Base-by-base conservation (phyloP, 208 protist species). In the Wallacemonas sp. region DNA sequence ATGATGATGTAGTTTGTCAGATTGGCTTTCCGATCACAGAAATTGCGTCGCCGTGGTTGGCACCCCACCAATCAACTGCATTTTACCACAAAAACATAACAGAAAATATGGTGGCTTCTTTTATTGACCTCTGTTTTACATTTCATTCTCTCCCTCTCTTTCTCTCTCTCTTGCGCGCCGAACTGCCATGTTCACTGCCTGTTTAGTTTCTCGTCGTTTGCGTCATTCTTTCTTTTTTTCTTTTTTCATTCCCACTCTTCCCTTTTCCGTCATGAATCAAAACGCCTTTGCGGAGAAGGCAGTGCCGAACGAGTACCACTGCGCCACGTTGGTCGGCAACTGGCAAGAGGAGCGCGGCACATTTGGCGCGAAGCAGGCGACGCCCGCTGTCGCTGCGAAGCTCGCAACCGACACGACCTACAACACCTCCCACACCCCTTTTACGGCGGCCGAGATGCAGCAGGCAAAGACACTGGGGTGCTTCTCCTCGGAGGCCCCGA, bases 271-370 rank as follows among this genome's bases (percentile, higher is more conserved):
- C 1, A 58, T 58, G 61, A 24, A 60, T 0, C 30, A 21, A 23
- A 66, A 70, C 44, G 39, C 55, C 46, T 63, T 26, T 29, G 32
- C 72, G 61, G 68, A 58, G 39, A 76, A 55, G 57, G 38, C 61
- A 11, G 86, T 90, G 24, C 86, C 90, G 67, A 85, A 79, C 5
- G 79, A 80, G 61, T 96, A 96, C 69, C 89, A 96, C 70, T 92
- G 84, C 64, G 80, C 84, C 21, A 92, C 88, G 6, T 74, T 96
- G 17, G 74, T 94, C 3, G 85, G 81, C 39, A 93, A 94, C 79
- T 96, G 92, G 89, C 72, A 90, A 34, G 92, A 96, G 71, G 92
- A 96, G 60, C 79, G 92, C 26, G 69, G 47, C 23, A 61, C 57
- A 9, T 87, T 81, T 61, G 78, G 80, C 14, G 66, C 56, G 19